Percentiles rank a stretch among this genome's conserved stretches.
Conservation (phyloP, 257 asterid species). For the Ocimum tenuiflorum region DNA sequence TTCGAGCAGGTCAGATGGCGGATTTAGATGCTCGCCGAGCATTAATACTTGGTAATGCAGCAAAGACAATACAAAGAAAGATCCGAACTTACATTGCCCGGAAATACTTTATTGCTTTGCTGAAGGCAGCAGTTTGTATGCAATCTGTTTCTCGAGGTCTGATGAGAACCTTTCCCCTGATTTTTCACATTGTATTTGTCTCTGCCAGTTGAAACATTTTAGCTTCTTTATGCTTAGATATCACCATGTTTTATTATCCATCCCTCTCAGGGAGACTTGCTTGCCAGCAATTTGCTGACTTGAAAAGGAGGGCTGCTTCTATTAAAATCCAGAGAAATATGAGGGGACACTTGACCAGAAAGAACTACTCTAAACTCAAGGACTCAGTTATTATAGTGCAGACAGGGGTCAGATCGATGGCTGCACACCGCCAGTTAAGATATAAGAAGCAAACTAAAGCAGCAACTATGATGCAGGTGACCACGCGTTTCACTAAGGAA, state of each 20-base stretch:
- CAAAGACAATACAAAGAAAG: slow-evolving; percentile 77
- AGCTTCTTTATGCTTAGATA: slow-evolving; percentile 1
- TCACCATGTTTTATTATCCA: not conserved
- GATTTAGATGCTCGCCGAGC: slow-evolving; percentile 91
- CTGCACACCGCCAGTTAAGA: slow-evolving; percentile 58
- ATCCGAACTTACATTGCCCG: slow-evolving; percentile 65
- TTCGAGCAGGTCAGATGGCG: slow-evolving; percentile 98
- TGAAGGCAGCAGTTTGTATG: slow-evolving; percentile 55
- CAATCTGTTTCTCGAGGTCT: slow-evolving; percentile 87
- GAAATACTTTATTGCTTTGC: slow-evolving; percentile 69
- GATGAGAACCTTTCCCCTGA: slow-evolving; percentile 6
- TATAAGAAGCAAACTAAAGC: slow-evolving; percentile 61
- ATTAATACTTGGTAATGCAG: slow-evolving; percentile 67
- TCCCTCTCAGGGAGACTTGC: slow-evolving; percentile 67
- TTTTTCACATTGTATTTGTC: not conserved
- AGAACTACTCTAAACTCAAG: slow-evolving; percentile 46
- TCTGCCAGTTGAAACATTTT: not conserved
- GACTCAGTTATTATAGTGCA: slow-evolving; percentile 53
- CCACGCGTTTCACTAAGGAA: slow-evolving; percentile 18
- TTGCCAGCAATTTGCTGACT: slow-evolving; percentile 41
- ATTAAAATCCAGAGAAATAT: slow-evolving; percentile 64
- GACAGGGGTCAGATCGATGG: slow-evolving; percentile 77
- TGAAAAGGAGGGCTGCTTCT: slow-evolving; percentile 72
- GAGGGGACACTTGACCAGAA: slow-evolving; percentile 72
- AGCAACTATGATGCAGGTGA: slow-evolving; percentile 67